These are phyloP conservation scores for Orbilia ellipsospora DNA, from an alignment of 2,329 filamentous ascomycete species.

Conservation along the genomic window DNA sequence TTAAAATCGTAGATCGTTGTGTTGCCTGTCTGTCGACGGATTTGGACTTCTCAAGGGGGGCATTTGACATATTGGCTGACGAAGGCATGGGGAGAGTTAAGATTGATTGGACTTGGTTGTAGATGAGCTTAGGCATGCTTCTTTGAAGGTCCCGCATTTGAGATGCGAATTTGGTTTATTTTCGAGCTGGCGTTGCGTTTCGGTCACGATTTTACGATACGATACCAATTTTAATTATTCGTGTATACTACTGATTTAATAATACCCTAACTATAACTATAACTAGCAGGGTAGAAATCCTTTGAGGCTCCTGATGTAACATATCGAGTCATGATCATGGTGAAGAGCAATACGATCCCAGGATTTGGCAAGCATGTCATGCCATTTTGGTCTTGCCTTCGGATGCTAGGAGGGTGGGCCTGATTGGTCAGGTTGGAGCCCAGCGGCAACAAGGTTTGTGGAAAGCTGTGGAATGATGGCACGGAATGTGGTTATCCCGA, in stretches of 20 bases:
- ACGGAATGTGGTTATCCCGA: not conserved
- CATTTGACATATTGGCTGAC: conserved; percentile 66
- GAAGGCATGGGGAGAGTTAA: conserved; percentile 63
- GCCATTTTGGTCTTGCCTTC: conserved; percentile 9
- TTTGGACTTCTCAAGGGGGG: conserved; percentile 66
- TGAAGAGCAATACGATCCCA: too few species aligned
- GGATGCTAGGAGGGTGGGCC: not conserved
- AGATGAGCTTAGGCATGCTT: not conserved
- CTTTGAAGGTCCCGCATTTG: not conserved
- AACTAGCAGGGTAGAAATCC: not conserved
- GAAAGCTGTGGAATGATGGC: conserved; percentile 2
- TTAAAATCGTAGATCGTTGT: conserved; percentile 77
- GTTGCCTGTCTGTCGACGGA: conserved; percentile 65
- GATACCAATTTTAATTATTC: conserved; percentile 20
- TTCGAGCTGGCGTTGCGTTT: conserved; percentile 22
- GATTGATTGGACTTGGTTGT: conserved; percentile 62
- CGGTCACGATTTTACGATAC: conserved; percentile 9
- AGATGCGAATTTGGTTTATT: conserved; percentile 15
- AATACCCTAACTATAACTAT: not conserved
- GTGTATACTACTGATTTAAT: not conserved
- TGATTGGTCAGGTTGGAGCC: conserved; percentile 5
- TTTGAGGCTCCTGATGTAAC: not conserved
- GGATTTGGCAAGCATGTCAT: not conserved
- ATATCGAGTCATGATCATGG: too few species aligned
- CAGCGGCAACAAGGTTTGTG: not conserved